Base-by-base conservation (phyloP, 805 yeast genomes). In the Wilhelminamyces savonicus region DNA sequence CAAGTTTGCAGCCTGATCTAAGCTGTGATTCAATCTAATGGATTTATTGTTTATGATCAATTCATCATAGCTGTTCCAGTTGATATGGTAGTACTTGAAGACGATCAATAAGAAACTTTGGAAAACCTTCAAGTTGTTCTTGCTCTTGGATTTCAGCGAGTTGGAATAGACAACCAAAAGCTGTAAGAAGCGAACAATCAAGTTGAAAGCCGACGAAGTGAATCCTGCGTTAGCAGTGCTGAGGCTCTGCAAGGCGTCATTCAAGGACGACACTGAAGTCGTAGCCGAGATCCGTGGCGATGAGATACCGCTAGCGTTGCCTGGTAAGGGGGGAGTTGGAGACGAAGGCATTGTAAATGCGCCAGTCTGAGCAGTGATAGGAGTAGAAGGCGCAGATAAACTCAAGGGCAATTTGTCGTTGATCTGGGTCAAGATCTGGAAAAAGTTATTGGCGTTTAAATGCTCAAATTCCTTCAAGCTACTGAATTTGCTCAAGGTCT, bases 361-460 rank as follows among this genome's bases (percentile, higher is more conserved):
- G 8, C n/a, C 13, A 4, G 24, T 20, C 12, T 20, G 7, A 3
- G 38, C 35, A 13, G 48, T 24, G 5, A 61, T 46, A 13, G 71
- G 69, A 3, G 69, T 64, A 2, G 66, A 53, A 6, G 69, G 68
- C 4, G 71, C 69, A 13, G 66, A 58, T 21, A 62, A 45, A 46
- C 69, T 62, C 37, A 64, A 51, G 0, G 71, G 69, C 24, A 62
- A 45, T 28, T 52, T 52, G 43, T 64, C 71, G 42, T 61, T 62
- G n/a, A 62, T 40, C 34, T 62, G 69, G 21, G 46, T 32, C 9
- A 62, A 26, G 18, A 63, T 43, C 31, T 60, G 64, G 32, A 60
- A 60, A 11, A 64, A 43, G 5, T 39, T 37, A 12, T 37, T 50
- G 2, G 57, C 43, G 34, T 45, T 54, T 27, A 64, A 45, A 25